Conservation (phyloP, 768 basidiomycete species). For the Kwoniella mangroviensis region DNA sequence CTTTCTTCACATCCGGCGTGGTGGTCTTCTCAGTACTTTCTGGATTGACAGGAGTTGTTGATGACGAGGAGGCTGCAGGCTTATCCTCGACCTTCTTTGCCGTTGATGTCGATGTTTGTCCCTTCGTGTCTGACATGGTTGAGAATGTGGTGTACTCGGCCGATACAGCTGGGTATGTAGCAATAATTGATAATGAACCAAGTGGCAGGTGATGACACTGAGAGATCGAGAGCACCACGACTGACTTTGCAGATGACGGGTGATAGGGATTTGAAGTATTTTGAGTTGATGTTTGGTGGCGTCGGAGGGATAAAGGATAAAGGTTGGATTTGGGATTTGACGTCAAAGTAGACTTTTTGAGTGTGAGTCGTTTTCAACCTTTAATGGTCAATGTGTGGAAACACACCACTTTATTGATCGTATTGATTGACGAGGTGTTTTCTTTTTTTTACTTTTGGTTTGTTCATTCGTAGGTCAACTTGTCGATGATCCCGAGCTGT, state of each 20-base stretch:
- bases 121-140: slow-evolving; percentile 13
- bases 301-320: slow-evolving; percentile 7
- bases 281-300: slow-evolving; percentile 6
- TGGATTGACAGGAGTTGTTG: neutral
- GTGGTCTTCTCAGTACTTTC: neutral
- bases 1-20: neutral
- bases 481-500: too few species aligned
- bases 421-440: too few species aligned
- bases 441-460: too few species aligned
- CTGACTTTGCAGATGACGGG: neutral
- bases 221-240: neutral
- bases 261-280: neutral
- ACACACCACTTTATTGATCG: too few species aligned
- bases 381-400: too few species aligned
- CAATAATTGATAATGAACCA: neutral
- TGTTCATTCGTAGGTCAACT: too few species aligned
- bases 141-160: too few species aligned
- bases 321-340: neutral
- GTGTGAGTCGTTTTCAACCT: too few species aligned
- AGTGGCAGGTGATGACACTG: neutral
- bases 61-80: slow-evolving; percentile 8
- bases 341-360: neutral
- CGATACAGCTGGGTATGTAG: too few species aligned
- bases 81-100: slow-evolving; percentile 8
- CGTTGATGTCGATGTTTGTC: slow-evolving; percentile 8